Evolutionary conservation across 768 basidiomycete species (phyloP).

Genomic region (Naganishia vaughanmartiniae): DNA sequence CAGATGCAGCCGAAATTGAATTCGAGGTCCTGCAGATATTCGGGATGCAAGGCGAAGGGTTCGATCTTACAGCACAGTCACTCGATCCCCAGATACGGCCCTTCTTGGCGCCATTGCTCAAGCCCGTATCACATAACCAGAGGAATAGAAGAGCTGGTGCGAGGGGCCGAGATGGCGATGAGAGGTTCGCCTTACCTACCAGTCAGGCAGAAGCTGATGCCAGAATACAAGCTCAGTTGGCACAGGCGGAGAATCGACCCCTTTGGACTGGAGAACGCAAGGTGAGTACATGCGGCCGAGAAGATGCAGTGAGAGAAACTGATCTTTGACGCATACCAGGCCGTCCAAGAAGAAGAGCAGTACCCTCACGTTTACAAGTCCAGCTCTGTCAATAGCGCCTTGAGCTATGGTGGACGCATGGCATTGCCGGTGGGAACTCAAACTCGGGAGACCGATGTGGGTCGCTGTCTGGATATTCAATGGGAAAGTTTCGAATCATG

Average conservation of each 20-base stretch:
- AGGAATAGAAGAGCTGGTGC: conserved; percentile 15
- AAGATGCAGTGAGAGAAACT: neutral
- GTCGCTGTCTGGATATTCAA: conserved; percentile 9
- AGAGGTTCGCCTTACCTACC: conserved; percentile 32
- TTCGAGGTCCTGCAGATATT: conserved; percentile 16
- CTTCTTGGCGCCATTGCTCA: neutral
- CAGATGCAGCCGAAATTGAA: conserved; percentile 9
- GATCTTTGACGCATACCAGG: neutral
- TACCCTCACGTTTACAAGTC: conserved; percentile 86
- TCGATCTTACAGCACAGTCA: conserved; percentile 3
- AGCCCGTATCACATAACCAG: conserved; percentile 4
- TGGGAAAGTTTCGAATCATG: no score
- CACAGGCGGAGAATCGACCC: conserved; percentile 34
- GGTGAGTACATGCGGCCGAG: neutral
- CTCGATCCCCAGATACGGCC: conserved; percentile 9
- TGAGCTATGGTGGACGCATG: conserved; percentile 73
- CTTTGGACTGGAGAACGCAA: conserved; percentile 25
- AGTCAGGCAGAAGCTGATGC: conserved; percentile 45
- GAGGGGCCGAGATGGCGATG: conserved; percentile 22
- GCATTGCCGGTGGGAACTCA: conserved; percentile 79
- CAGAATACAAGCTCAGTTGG: conserved; percentile 48
- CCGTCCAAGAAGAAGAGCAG: conserved; percentile 52
- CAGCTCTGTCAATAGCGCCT: conserved; percentile 64
- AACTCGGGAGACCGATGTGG: conserved; percentile 66
- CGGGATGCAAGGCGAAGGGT: conserved; percentile 20